These are phyloP conservation scores for Neurospora sp. DNA, from an alignment of 495 filamentous ascomycete genomes.

Conservation along the genomic window DNA sequence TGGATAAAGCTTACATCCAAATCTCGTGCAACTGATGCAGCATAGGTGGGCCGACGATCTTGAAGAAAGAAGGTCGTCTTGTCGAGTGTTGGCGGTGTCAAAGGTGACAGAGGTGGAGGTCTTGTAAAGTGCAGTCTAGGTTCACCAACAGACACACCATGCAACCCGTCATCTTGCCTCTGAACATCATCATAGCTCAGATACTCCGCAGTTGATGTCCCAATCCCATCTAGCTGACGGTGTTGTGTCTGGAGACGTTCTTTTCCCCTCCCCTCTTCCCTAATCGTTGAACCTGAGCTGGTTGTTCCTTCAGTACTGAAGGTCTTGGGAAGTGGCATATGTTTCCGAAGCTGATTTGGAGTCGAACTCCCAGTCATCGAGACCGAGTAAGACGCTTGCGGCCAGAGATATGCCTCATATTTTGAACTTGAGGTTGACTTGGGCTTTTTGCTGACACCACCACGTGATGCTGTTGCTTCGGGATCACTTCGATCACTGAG, in stretches of 20 bases:
- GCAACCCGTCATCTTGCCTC: background rate
- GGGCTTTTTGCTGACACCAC: constrained; percentile 16
- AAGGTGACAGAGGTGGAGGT: constrained; percentile 28
- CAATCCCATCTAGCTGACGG: background rate
- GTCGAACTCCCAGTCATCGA: background rate
- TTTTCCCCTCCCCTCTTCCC: constrained; percentile 1
- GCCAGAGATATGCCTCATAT: background rate
- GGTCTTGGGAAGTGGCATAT: background rate
- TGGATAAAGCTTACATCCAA: constrained; percentile 31
- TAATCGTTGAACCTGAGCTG: background rate
- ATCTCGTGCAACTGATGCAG: constrained; percentile 27
- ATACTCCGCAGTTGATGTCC: background rate
- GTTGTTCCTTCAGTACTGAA: constrained; percentile 1
- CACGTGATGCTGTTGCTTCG: constrained; percentile 19
- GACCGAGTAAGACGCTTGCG: background rate
- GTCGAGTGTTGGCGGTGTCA: constrained; percentile 29
- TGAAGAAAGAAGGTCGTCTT: constrained; percentile 25
- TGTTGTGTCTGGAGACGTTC: background rate
- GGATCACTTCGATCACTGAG: constrained; percentile 7
- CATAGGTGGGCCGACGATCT: constrained; percentile 27
- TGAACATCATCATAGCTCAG: background rate
- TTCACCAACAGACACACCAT: background rate
- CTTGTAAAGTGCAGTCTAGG: constrained; percentile 15
- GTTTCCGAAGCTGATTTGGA: background rate
- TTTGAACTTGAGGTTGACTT: background rate